phyloP scores from a whole-genome alignment of 192 early-diverging fungal genomes.

The Coemansia umbellata region DNA sequence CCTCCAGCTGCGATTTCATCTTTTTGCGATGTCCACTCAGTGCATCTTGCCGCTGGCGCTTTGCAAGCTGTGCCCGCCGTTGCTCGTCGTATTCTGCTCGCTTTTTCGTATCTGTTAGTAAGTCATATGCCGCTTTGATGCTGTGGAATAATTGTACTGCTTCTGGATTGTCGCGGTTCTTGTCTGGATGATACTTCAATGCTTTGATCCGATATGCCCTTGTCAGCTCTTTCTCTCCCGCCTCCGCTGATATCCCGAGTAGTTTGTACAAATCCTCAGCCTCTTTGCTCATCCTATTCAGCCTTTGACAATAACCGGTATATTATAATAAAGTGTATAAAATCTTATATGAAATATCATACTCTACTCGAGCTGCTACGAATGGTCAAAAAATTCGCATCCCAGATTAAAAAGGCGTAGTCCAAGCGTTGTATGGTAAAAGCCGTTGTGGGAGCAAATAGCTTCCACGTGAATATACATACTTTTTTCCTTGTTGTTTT shows the following conservation, averaged over 20 bases:
- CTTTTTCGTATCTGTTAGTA: constrained; percentile 18
- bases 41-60: constrained; percentile 35
- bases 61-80: constrained; percentile 23
- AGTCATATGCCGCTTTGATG: constrained; percentile 35
- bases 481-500: no score
- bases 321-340: no score
- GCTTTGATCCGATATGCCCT: constrained; percentile 76
- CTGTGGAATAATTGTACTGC: constrained; percentile 28
- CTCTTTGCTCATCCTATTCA: not conserved
- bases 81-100: constrained; percentile 32
- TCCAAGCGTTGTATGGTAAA: no score
- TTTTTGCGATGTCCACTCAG: constrained; percentile 32
- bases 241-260: constrained; percentile 67
- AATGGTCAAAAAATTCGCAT: no score
- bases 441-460: no score
- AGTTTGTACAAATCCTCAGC: constrained; percentile 70
- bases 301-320: not conserved
- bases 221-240: constrained; percentile 73
- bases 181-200: constrained; percentile 90
- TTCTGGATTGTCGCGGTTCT: constrained; percentile 56
- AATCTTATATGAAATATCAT: no score
- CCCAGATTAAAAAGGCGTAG: no score
- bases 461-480: no score
- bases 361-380: no score
- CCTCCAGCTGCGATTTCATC: constrained; percentile 45